Conservation (phyloP, 108 stramenopile species). For the Conticribra weissflogii region DNA sequence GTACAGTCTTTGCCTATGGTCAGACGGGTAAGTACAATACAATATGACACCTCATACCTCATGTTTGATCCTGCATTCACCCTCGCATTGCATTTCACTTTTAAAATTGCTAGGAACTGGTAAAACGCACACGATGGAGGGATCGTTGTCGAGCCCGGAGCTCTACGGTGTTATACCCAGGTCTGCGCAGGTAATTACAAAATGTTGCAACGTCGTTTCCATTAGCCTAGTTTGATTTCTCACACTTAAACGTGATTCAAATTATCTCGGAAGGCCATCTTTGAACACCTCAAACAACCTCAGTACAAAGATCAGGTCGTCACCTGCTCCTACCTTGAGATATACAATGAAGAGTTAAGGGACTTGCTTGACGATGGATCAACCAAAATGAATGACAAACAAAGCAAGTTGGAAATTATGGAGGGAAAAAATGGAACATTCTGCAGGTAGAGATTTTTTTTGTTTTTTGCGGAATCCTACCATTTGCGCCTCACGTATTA, state of each 20-base stretch:
- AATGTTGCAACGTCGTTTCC: too few relatives aligned
- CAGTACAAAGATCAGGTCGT: slow-evolving; percentile 61
- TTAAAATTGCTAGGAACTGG: too few relatives aligned
- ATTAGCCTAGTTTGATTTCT: too few relatives aligned
- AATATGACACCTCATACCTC: too few relatives aligned
- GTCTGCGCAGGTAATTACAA: slow-evolving; percentile 44
- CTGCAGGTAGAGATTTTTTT: too few relatives aligned
- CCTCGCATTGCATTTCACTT: too few relatives aligned
- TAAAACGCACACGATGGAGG: slow-evolving; percentile 91
- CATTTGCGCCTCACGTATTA: too few relatives aligned
- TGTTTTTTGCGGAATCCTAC: too few relatives aligned
- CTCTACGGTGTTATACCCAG: slow-evolving; percentile 75
- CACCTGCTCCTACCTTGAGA: slow-evolving; percentile 87
- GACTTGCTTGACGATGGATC: slow-evolving; percentile 74
- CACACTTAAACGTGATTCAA: neutral
- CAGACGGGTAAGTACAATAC: slow-evolving; percentile 64
- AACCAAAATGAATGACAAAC: slow-evolving; percentile 25
- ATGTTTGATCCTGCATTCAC: too few relatives aligned
- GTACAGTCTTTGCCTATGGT: slow-evolving; percentile 74
- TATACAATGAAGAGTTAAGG: slow-evolving; percentile 94
- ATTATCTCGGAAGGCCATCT: slow-evolving; percentile 52
- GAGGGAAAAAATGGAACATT: slow-evolving; percentile 71
- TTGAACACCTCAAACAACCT: slow-evolving; percentile 59
- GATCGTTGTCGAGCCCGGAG: slow-evolving; percentile 55
- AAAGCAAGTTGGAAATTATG: slow-evolving; percentile 77